phyloP scores from a whole-genome alignment of 2,329 filamentous ascomycete genomes.

The Fusarium pseudocircinatum region DNA sequence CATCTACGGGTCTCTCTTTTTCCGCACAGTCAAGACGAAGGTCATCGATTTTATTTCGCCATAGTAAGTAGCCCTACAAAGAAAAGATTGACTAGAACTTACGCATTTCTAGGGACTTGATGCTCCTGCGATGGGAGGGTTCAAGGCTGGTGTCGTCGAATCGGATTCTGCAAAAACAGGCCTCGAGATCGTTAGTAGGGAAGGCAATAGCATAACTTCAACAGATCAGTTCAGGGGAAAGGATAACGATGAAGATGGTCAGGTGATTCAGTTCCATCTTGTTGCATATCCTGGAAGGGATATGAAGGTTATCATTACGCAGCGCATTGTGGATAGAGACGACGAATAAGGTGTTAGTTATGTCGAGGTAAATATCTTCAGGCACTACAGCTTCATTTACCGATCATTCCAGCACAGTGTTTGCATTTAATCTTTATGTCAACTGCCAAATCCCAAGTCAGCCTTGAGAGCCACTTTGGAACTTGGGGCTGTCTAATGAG shows the following conservation, averaged over 20 bases:
- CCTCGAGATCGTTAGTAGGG: not conserved
- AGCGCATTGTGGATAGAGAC: not conserved
- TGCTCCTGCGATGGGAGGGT: fast-evolving
- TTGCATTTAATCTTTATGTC: no score
- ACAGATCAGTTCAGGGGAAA: fast-evolving
- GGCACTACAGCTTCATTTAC: fast-evolving
- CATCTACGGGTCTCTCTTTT: fast-evolving
- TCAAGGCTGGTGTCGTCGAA: not conserved
- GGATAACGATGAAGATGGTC: fast-evolving
- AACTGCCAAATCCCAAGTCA: not conserved
- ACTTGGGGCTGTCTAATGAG: not conserved
- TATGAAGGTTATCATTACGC: not conserved
- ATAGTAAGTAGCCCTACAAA: fast-evolving
- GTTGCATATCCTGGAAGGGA: not conserved
- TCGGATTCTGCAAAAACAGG: not conserved
- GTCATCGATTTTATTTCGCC: fast-evolving
- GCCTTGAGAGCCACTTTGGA: not conserved
- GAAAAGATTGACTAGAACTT: fast-evolving
- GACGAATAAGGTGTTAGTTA: fast-evolving
- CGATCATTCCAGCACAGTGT: not conserved
- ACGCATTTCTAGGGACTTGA: fast-evolving
- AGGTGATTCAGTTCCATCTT: no score
- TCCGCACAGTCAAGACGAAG: not conserved
- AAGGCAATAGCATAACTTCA: fast-evolving
- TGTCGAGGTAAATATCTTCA: fast-evolving